Percentiles rank a stretch among this genome's conserved stretches.
Conservation (phyloP, 2,329 filamentous ascomycete species). For the Rutstroemia sp. region DNA sequence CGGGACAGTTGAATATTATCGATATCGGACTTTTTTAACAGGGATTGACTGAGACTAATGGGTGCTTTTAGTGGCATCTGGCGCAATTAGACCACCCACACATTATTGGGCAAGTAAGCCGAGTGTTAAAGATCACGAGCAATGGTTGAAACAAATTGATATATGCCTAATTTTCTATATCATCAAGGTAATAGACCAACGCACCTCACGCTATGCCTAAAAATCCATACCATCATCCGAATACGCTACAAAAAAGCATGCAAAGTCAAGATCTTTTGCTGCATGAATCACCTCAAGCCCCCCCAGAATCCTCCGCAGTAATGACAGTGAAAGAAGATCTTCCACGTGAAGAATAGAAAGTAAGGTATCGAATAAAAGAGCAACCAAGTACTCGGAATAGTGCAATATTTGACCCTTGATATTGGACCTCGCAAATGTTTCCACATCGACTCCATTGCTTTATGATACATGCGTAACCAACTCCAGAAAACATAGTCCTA, state of each 20-base stretch:
- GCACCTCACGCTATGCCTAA: slow-evolving; percentile 3
- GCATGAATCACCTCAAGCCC: neutral
- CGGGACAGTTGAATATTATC: slow-evolving; percentile 3
- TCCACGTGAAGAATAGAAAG: slow-evolving; percentile 1
- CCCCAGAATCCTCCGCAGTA: slow-evolving; percentile 1
- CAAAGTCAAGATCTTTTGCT: slow-evolving; percentile 1
- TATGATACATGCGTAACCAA: neutral
- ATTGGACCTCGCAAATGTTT: too few relatives aligned
- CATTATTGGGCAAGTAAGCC: neutral
- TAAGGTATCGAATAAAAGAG: neutral
- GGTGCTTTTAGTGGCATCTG: neutral
- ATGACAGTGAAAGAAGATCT: neutral
- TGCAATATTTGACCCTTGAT: neutral
- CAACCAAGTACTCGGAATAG: neutral
- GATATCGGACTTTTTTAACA: slow-evolving; percentile 4
- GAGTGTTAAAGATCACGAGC: too few relatives aligned
- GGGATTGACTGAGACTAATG: neutral
- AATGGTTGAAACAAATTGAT: neutral
- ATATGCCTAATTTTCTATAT: slow-evolving; percentile 1
- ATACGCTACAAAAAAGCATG: slow-evolving; percentile 6
- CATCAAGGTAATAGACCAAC: slow-evolving; percentile 6
- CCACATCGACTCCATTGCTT: neutral
- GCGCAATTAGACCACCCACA: neutral
- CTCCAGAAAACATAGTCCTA: neutral
- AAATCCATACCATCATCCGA: slow-evolving; percentile 2